Evolutionary conservation across 148 eudicot species (phyloP), one percentile per base, ranked within the genome.

Genomic region (Mesembryanthemum crystallinum): DNA sequence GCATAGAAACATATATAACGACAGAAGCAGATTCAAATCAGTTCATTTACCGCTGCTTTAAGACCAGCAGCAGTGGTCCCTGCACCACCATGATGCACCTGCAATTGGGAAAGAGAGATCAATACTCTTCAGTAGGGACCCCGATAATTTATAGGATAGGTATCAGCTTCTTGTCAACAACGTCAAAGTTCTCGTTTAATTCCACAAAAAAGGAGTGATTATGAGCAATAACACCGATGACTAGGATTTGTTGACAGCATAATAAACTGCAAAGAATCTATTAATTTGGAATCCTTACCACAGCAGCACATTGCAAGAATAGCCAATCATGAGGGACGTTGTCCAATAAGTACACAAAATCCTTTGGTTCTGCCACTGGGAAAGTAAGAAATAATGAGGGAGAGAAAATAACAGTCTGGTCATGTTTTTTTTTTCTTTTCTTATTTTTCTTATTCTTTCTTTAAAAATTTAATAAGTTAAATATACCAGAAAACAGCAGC

Each of bases 81-180:
- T 42, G 94, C 94, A 71, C 94, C 94, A 23, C 94, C 94, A 67
- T 90, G 94, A 83, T 90, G 94, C 45, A 90, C 94, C 94, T 90
- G 62, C 49, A 77, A 52, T 65, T n/a, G 9, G 18, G 5, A 39
- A 13, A 71, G 37, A 29, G 52, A 59, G 25, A 37, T 45, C 43
- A 39, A 1, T 27, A 27, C 30, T 39, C n/a, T 45, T 45, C 49
- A 45, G 64, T 23, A 49, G 32, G 64, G 67, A 72, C n/a, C 7
- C 55, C 30, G n/a, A 0, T 39, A 62, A 62, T 28, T 13, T 0
- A 5, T 57, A 21, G 61, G 66, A 12, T 24, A 62, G 2, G 7
- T 1, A 25, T 62, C 37, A 28, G 28, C 33, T 8, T 45, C 8
- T 45, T 45, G 11, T 45, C 4, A 45, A 45, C 49, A 45, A 39